Base-by-base conservation (phyloP, 164 flowering plant species). In the Vitis labrusca region DNA sequence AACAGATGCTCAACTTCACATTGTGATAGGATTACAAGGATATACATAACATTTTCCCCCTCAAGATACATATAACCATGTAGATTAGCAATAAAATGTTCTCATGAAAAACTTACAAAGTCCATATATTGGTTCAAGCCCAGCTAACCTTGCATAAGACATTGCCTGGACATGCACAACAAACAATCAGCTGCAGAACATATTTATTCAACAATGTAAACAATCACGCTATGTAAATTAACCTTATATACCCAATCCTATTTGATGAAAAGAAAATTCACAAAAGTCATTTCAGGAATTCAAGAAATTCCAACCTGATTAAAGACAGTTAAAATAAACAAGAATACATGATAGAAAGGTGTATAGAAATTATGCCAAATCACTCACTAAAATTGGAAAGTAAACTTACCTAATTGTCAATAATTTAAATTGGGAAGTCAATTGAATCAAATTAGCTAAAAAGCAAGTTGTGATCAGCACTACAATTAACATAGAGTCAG, bases 91-190 rank as follows among this genome's bases (percentile, higher is more conserved):
- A 27, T 14, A 16, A 7, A 16, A 9, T 53, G 15, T 6, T 62
- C 10, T 63, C 1, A 5, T 44, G 14, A 19, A 29, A 6, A 62
- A 89, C 98, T 95, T 87, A 95, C 99, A 95, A 27, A 95, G 97
- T 66, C 99, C 99, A 77, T 93, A 93, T 32, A 95, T 91, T 63
- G 98, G 91, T 72, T 84, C 83, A 65, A 95, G 92, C 61, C 99
- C 99, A 71, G 99, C 98, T 78, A 95, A 79, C 82, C 87, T 95
- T 74, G 98, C 99, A 72, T 95, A 95, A n/a, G 99, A 95, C 99
- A 93, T 95, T 44, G 93, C 80, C 98, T 93, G 97, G 19, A 57
- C 64, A 85, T 56, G 59, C 52, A 76, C 27, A 80, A 72, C 64
- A 74, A 67, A 66, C 59, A 61, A 71, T 77, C 77, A 76, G 67